These are phyloP conservation scores for Pterulicium gracile DNA, from an alignment of 1,284 basidiomycete genomes.

Conservation along the genomic window DNA sequence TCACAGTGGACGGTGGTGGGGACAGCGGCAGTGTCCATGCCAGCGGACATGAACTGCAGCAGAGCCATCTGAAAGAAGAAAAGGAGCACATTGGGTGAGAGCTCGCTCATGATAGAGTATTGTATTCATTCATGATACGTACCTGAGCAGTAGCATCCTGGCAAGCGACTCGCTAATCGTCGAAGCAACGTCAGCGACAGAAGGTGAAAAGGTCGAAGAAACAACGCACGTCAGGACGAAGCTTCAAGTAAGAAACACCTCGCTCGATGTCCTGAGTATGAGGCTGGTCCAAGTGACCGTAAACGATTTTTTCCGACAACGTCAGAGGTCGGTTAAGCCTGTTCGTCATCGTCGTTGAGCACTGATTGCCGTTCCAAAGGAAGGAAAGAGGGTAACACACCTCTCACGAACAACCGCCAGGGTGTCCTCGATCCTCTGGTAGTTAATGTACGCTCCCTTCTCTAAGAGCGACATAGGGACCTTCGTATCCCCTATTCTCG, in stretches of 20 bases:
- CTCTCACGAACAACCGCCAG: slow-evolving; percentile 74
- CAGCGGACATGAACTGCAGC: slow-evolving; percentile 99
- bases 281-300: slow-evolving; percentile 95
- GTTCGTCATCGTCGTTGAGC: slow-evolving; percentile 9
- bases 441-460: slow-evolving; percentile 87
- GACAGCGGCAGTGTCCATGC: slow-evolving; percentile 94
- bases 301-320: slow-evolving; percentile 96
- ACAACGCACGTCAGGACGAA: slow-evolving; percentile 81
- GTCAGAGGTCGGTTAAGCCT: slow-evolving; percentile 92
- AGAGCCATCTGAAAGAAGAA: slow-evolving; percentile 89
- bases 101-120: no score
- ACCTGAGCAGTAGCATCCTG: slow-evolving; percentile 96
- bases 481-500: slow-evolving; percentile 84
- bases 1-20: slow-evolving; percentile 99
- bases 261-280: slow-evolving; percentile 81
- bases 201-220: slow-evolving; percentile 3
- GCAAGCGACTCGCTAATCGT: slow-evolving; percentile 96
- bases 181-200: slow-evolving; percentile 11
- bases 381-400: slow-evolving; percentile 31
- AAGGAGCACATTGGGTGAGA: slow-evolving; percentile 22
- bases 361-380: neutral
- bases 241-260: slow-evolving; percentile 89
- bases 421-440: slow-evolving; percentile 96
- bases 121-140: slow-evolving; percentile 8
- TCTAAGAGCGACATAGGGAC: slow-evolving; percentile 88